Base-by-base conservation (phyloP, 345 rosid species). In the Lepidium sativum region DNA sequence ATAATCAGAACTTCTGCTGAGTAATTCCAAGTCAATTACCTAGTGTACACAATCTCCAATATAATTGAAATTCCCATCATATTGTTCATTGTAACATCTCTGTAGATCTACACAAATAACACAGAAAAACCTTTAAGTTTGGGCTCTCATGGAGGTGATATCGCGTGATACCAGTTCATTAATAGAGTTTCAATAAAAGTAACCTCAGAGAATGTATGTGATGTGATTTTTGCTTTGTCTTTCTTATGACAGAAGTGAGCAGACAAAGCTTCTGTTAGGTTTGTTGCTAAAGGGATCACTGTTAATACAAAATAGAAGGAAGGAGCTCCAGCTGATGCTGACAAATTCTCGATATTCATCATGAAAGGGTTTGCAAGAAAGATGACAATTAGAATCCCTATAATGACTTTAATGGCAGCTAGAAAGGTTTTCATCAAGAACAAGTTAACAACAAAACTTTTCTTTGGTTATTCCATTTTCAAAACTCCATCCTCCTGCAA, bases 291-390 rank as follows among this genome's bases (percentile, higher is more conserved):
- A 25, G 72, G 62, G 9, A 73, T 67, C 13, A 47, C 68, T 14
- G 13, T 51, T 60, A 66, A 73, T 6, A 60, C 71, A 43, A 60
- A 47, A 18, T 66, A 73, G 12, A 73, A 73, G 4, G 77, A 73
- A 43, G 77, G 73, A 67, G 67, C 57, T 44, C 77, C 73, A 20
- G 50, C 72, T 0, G 72, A 67, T 52, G 29, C 25, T 1, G 71
- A 65, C 25, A 72, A 58, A 39, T 23, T 34, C 13, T 72, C 49
- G 34, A 60, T 51, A 62, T 65, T 73, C 72, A 39, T 47, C 73
- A 65, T 73, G 57, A 73, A 67, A n/a, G 73, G 73, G 1, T 0
- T 67, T 60, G 68, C 77, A 40, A 72, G 70, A 57, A 65, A 72
- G 6, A 43, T 42, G 32, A 64, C 70, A 18, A 72, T 72, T 2